A percentile compares a stretch with the other conserved stretches of the same genome.
Evolutionary conservation across 495 filamentous ascomycete genomes (phyloP).

Genomic region (Hypoxylon lenormandii): DNA sequence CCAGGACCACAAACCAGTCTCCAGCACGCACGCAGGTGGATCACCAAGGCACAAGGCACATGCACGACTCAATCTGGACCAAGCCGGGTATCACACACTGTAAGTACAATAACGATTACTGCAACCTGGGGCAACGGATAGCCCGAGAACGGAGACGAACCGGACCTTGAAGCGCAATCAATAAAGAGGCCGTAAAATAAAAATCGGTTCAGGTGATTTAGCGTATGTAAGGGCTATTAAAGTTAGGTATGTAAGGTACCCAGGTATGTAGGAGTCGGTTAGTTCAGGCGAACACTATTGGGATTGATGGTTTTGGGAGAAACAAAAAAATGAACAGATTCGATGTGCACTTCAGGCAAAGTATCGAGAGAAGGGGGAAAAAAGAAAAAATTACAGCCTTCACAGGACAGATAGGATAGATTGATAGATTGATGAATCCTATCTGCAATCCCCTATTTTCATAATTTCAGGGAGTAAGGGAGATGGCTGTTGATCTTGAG

Average conservation of each 20-base stretch:
- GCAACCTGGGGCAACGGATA: not conserved
- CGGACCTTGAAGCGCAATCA: not conserved
- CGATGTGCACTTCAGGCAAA: constrained; percentile 20
- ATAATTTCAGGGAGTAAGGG: constrained; percentile 32
- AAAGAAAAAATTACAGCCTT: constrained; percentile 11
- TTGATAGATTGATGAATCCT: constrained; percentile 29
- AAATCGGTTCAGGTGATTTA: constrained; percentile 20
- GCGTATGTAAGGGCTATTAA: constrained; percentile 5
- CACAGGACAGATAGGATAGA: not conserved
- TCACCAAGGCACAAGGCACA: constrained; percentile 46
- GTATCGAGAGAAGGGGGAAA: constrained; percentile 20
- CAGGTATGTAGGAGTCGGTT: constrained; percentile 20
- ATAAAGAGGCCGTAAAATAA: constrained; percentile 34
- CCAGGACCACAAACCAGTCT: too few species aligned
- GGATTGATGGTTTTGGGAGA: constrained; percentile 14
- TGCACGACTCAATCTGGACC: constrained; percentile 39
- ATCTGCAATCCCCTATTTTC: constrained; percentile 48
- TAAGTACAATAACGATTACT: constrained; percentile 31
- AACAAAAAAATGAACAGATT: constrained; percentile 26
- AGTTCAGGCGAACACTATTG: constrained; percentile 17
- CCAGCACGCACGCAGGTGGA: constrained; percentile 41
- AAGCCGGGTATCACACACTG: constrained; percentile 43
- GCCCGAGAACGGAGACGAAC: constrained; percentile 23
- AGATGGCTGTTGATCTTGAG: constrained; percentile 26
- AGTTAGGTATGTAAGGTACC: constrained; percentile 20